Evolutionary conservation across 495 filamentous ascomycete genomes (phyloP).

Genomic region (Daldinia concentrica): DNA sequence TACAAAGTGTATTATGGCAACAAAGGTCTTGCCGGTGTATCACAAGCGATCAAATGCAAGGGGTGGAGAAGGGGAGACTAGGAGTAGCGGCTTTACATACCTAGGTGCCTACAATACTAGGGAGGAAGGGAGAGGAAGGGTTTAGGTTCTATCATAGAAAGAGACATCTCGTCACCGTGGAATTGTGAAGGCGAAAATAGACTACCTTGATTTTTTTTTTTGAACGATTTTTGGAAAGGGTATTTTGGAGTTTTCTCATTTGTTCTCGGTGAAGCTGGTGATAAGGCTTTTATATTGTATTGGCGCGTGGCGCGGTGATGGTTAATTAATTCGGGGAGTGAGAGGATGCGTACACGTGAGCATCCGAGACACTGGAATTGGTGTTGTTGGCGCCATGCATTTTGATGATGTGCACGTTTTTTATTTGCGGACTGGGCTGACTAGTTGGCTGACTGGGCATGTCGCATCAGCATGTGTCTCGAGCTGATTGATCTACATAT

Average conservation of each 20-base stretch:
- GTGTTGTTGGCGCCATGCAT: not conserved
- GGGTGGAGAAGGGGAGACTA: not conserved
- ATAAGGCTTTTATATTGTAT: not conserved
- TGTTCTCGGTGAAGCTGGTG: not conserved
- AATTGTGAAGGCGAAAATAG: constrained; percentile 26
- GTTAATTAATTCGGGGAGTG: not conserved
- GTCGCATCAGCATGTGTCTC: not conserved
- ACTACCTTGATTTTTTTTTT: constrained; percentile 22
- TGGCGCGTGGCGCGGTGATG: not conserved
- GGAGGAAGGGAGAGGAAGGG: not conserved
- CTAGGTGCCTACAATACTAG: not conserved
- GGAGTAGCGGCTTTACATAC: constrained; percentile 6
- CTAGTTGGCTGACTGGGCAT: not conserved
- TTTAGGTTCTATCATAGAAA: constrained; percentile 12
- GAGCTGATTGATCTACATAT: not conserved
- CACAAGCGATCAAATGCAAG: constrained; percentile 2
- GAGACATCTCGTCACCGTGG: constrained; percentile 13
- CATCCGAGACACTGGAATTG: not conserved
- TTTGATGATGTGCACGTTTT: not conserved
- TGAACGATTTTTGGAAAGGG: too few relatives aligned
- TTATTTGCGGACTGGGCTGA: not conserved
- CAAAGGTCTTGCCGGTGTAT: constrained; percentile 8
- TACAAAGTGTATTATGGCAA: constrained; percentile 27
- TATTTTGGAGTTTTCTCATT: too few relatives aligned
- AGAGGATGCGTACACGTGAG: not conserved